Percentiles rank a stretch among this genome's conserved stretches.
These are phyloP conservation scores for Nakaseomyces delphensis DNA, from an alignment of 1,139 yeast species.

Conservation along the genomic window DNA sequence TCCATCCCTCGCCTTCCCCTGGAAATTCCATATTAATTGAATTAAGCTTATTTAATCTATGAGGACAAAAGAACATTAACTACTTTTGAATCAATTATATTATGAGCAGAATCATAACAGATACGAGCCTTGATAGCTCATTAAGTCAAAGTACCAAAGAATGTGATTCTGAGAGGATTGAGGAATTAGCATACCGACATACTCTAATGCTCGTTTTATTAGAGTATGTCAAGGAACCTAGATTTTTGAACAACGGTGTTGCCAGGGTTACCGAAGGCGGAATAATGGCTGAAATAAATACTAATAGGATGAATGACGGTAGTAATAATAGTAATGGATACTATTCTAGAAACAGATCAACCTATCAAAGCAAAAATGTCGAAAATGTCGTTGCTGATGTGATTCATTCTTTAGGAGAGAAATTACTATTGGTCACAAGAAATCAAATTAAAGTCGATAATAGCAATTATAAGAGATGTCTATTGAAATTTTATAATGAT, in stretches of 20 bases:
- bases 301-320: background rate
- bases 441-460: constrained; percentile 29
- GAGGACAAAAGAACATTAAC: too few relatives aligned
- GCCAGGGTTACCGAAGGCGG: background rate
- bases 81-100: too few relatives aligned
- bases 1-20: too few relatives aligned
- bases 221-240: constrained; percentile 50
- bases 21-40: too few relatives aligned
- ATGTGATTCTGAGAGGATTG: background rate
- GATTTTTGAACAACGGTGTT: constrained; percentile 34
- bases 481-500: constrained; percentile 56
- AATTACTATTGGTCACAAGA: constrained; percentile 40
- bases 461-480: constrained; percentile 37
- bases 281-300: constrained; percentile 38
- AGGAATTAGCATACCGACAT: constrained; percentile 1
- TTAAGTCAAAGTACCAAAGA: background rate
- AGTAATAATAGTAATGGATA: constrained; percentile 1
- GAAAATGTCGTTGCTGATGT: background rate
- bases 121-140: background rate
- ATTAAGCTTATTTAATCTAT: too few relatives aligned
- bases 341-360: constrained; percentile 17
- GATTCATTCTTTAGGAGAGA: background rate
- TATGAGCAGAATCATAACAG: background rate
- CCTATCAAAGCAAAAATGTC: background rate
- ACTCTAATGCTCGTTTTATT: constrained; percentile 41